phyloP scores from a whole-genome alignment of 768 basidiomycete species.

The Lentinula detonsa region DNA sequence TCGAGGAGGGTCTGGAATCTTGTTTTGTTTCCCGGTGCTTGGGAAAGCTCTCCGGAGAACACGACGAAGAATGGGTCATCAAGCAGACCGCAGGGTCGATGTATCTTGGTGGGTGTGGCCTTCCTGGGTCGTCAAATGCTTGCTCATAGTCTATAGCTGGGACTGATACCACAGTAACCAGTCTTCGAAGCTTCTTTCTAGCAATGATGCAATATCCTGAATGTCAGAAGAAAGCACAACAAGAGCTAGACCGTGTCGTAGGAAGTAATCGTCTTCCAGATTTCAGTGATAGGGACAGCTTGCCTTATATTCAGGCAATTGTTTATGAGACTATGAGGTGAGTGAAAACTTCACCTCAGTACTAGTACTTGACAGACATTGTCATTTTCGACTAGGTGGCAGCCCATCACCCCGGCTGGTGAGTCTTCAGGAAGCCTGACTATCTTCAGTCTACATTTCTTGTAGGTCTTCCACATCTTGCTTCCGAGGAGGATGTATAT shows the following conservation, averaged over 20 bases:
- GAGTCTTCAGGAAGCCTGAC: not conserved
- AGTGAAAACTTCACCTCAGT: not conserved
- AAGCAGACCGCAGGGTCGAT: not conserved
- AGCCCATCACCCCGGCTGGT: not conserved
- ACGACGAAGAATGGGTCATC: not conserved
- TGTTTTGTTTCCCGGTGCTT: not conserved
- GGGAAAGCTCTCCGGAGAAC: not conserved
- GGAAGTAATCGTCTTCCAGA: constrained; percentile 25
- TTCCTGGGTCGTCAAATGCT: not conserved
- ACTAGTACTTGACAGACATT: not conserved
- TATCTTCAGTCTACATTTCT: not conserved
- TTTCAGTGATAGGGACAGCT: constrained; percentile 17
- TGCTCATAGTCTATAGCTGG: constrained; percentile 9
- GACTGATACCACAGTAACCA: constrained; percentile 20
- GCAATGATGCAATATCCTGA: constrained; percentile 24
- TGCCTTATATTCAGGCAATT: constrained; percentile 6
- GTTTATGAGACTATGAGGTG: constrained; percentile 8
- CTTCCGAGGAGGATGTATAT: constrained; percentile 9
- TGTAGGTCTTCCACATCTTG: constrained; percentile 5
- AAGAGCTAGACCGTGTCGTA: constrained; percentile 26
- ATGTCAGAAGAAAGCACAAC: constrained; percentile 24
- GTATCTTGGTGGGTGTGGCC: not conserved
- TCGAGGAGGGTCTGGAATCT: not conserved
- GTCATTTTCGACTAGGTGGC: not conserved
- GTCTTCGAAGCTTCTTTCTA: constrained; percentile 23